These are phyloP conservation scores for Peribolospora kevripleyi DNA, from an alignment of 768 basidiomycete genomes.

Conservation along the genomic window DNA sequence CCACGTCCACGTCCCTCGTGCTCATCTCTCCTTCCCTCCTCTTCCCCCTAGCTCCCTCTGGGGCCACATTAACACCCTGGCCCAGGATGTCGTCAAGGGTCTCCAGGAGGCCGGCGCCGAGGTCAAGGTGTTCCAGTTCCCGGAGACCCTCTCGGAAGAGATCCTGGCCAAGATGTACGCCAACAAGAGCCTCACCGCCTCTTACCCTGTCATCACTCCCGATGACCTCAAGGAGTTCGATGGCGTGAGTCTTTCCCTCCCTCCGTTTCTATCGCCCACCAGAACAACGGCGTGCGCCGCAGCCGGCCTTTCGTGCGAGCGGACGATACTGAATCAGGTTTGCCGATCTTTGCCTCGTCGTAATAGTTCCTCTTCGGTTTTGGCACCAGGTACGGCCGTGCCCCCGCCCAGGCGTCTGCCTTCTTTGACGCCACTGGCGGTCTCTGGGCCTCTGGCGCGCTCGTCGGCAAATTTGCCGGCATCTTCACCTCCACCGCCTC, in stretches of 20 bases:
- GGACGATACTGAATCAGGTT: too few relatives aligned
- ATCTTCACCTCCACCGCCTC: slow-evolving; percentile 47
- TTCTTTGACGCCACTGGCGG: slow-evolving; percentile 56
- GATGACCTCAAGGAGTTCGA: slow-evolving; percentile 24
- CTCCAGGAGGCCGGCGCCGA: slow-evolving; percentile 18
- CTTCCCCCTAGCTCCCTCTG: not conserved
- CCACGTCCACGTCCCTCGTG: not conserved
- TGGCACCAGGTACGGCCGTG: slow-evolving; percentile 37
- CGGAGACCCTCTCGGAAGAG: slow-evolving; percentile 52
- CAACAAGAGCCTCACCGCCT: not conserved
- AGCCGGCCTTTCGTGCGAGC: too few relatives aligned
- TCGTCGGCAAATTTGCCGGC: slow-evolving; percentile 50
- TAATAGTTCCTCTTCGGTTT: slow-evolving; percentile 30
- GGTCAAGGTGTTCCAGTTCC: slow-evolving; percentile 24
- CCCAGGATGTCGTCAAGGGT: slow-evolving; percentile 14
- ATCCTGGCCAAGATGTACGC: slow-evolving; percentile 22
- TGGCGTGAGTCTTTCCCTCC: slow-evolving; percentile 24
- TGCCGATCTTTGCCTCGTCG: slow-evolving; percentile 32
- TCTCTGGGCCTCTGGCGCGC: slow-evolving; percentile 33
- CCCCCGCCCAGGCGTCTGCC: slow-evolving; percentile 38
- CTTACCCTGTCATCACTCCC: slow-evolving; percentile 36
- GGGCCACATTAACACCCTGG: slow-evolving; percentile 10
- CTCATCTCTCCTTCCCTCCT: not conserved
- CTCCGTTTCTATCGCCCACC: too few relatives aligned
- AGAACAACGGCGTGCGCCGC: too few relatives aligned